These are phyloP conservation scores for Vitis hybrid DNA, from an alignment of 177 flowering plant species.

Conservation along the genomic window DNA sequence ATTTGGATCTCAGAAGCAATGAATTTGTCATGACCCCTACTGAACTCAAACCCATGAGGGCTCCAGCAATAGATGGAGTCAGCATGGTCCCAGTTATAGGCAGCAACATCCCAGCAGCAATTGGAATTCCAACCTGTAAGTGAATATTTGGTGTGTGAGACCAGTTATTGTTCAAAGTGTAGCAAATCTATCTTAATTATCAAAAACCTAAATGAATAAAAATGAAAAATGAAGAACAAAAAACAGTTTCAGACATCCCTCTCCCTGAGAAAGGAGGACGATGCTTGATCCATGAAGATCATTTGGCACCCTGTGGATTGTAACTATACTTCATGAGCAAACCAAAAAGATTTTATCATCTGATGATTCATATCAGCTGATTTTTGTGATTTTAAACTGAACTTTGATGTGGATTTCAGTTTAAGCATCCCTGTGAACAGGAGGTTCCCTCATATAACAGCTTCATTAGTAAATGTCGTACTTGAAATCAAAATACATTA, in stretches of 20 bases:
- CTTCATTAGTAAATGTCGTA: too few relatives aligned
- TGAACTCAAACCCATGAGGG: constrained; percentile 93
- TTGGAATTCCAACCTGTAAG: constrained; percentile 84
- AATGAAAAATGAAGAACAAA: neutral
- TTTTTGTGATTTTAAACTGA: too few relatives aligned
- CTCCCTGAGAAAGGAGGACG: too few relatives aligned
- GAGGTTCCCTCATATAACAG: too few relatives aligned
- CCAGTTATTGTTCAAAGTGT: neutral
- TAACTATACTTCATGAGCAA: too few relatives aligned
- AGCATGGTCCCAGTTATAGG: constrained; percentile 86
- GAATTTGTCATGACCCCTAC: constrained; percentile 92
- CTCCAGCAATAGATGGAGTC: constrained; percentile 97
- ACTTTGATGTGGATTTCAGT: too few relatives aligned
- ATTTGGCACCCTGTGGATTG: too few relatives aligned
- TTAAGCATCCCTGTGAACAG: too few relatives aligned
- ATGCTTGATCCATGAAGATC: too few relatives aligned
- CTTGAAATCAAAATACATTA: too few relatives aligned
- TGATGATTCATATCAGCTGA: too few relatives aligned
- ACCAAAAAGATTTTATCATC: too few relatives aligned
- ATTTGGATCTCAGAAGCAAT: constrained; percentile 66
- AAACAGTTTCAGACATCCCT: neutral
- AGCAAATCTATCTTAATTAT: neutral
- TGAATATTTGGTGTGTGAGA: constrained; percentile 1
- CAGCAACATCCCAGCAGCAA: constrained; percentile 86
- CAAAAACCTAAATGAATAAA: neutral